Evolutionary conservation across 2,329 filamentous ascomycete genomes (phyloP).

Genomic region (Cercospora sp.): DNA sequence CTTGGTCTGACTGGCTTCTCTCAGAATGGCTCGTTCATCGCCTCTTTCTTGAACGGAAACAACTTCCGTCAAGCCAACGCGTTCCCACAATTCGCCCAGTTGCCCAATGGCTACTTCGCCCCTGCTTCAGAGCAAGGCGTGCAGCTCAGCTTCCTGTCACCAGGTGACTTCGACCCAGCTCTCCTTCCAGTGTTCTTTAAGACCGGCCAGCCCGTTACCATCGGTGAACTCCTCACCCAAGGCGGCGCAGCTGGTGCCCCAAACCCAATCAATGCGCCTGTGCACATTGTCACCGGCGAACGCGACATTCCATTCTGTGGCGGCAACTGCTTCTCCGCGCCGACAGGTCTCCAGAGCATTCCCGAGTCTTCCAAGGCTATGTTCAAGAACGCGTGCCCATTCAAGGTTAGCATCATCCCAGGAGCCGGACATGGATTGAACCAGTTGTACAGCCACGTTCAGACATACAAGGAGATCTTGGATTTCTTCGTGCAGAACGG

Average conservation of each 20-base stretch:
- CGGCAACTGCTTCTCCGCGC: conserved; percentile 54
- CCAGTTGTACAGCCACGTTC: conserved; percentile 35
- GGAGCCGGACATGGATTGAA: conserved; percentile 45
- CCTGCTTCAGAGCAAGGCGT: conserved; percentile 49
- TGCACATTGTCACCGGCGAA: conserved; percentile 61
- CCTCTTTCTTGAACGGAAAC: conserved; percentile 36
- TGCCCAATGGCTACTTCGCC: conserved; percentile 56
- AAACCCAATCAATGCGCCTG: conserved; percentile 54
- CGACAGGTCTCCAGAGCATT: conserved; percentile 47
- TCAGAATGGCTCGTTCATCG: conserved; percentile 49
- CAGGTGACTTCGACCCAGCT: conserved; percentile 56
- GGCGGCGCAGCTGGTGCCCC: conserved; percentile 40
- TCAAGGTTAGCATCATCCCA: conserved; percentile 57
- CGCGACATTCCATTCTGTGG: conserved; percentile 58
- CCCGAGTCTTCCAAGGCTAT: conserved; percentile 47
- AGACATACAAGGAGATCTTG: conserved; percentile 35
- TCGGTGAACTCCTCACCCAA: conserved; percentile 61
- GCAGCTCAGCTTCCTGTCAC: conserved; percentile 52
- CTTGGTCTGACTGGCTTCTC: conserved; percentile 63
- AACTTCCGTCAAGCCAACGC: conserved; percentile 38
- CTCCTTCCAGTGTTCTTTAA: conserved; percentile 51
- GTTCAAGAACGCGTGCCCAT: conserved; percentile 46
- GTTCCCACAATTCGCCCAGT: conserved; percentile 31
- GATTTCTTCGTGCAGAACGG: conserved; percentile 35
- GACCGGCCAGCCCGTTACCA: conserved; percentile 57